Base-by-base conservation (phyloP, 306 rosid genomes). In the Prinsepia uniflora region DNA sequence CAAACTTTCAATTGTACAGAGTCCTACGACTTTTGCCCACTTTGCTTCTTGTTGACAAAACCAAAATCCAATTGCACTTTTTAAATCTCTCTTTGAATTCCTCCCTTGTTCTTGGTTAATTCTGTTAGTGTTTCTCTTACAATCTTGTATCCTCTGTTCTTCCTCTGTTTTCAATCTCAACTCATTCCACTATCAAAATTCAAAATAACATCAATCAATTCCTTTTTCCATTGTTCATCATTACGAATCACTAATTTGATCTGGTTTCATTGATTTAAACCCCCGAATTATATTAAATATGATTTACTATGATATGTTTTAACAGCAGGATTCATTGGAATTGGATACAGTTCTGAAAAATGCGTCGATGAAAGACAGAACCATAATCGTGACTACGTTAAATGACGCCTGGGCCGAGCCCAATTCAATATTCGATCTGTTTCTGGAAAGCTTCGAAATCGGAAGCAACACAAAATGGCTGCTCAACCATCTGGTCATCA, bases 371-470 rank as follows among this genome's bases (percentile, higher is more conserved):
- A 44, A 76, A 65, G 67, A 82, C 50, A 80, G 80, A 61, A 93
- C 97, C 20, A 85, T 93, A 44, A 82, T 93, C 39, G 13, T 93
- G 7, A 89, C 98, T 30, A 93, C 94, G 1, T 18, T 93, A 30
- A 93, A 93, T 53, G 92, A 87, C 11, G 98, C 98, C 22, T 93
- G 98, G 98, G 93, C 93, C 5, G 87, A 87, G 53, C 88, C 92
- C 22, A 78, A 82, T 22, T 90, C 97, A 6, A 80, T 93, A 72
- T 86, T 90, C 30, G 98, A 93, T 47, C 71, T 87, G 8, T 93
- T 93, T 72, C 84, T 90, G 0, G 81, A 84, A 78, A 90, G 98
- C 67, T 93, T 93, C 72, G 70, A 68, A 1, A 39, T 80, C 10
- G 97, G 98, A 8, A 89, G 84, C 52, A 57, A 81, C 40, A 93